Percentiles rank a stretch among this genome's conserved stretches.
These are phyloP conservation scores for Erythrophleum fordii DNA, from an alignment of 306 rosid genomes.

Conservation along the genomic window DNA sequence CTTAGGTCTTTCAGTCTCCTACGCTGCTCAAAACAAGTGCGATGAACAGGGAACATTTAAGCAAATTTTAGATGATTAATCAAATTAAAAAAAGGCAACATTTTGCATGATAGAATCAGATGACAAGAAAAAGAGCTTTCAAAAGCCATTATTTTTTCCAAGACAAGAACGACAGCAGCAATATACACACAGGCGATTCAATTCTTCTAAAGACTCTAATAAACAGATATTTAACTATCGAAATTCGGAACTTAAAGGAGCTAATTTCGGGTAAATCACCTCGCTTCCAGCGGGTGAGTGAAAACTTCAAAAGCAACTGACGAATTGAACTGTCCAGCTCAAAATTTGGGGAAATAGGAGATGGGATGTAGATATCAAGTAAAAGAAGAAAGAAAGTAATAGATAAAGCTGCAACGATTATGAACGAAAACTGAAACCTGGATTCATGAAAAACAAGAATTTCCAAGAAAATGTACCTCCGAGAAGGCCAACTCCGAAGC, in stretches of 20 bases:
- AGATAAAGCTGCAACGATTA: background rate
- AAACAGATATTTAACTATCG: background rate
- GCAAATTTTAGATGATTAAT: background rate
- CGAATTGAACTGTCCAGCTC: background rate
- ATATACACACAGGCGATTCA: background rate
- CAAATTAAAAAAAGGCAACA: background rate
- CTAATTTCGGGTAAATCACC: background rate
- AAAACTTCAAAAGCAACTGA: background rate
- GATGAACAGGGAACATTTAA: background rate
- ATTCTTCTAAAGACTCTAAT: background rate
- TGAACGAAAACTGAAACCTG: background rate
- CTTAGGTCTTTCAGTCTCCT: background rate
- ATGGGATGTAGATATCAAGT: background rate
- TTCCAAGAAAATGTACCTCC: constrained; percentile 56
- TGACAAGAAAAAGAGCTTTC: background rate
- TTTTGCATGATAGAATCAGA: background rate
- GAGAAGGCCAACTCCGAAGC: constrained; percentile 83
- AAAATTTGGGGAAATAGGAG: background rate
- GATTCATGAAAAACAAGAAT: background rate
- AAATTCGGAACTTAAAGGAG: background rate
- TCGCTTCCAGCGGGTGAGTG: background rate
- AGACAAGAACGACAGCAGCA: background rate
- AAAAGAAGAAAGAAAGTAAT: background rate
- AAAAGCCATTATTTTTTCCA: background rate
- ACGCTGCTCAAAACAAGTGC: background rate